Percentiles rank a stretch among this genome's conserved stretches.
These are phyloP conservation scores for Leishmania martiniquensis DNA, from an alignment of 208 protist species.

Conservation along the genomic window DNA sequence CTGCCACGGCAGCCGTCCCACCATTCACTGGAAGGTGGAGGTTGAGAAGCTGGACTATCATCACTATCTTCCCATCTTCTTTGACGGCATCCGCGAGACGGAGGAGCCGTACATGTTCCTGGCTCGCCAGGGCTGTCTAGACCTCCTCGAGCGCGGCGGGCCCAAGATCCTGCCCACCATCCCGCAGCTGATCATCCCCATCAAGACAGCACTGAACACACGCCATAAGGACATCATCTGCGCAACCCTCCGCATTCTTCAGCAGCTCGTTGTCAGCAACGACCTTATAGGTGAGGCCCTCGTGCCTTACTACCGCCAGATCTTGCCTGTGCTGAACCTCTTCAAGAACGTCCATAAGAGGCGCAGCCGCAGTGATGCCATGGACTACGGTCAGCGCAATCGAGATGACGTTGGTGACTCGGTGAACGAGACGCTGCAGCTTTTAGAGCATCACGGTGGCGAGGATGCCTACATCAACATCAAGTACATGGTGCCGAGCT, in stretches of 20 bases:
- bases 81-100: conserved; percentile 98
- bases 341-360: conserved; percentile 97
- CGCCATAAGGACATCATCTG: conserved; percentile 98
- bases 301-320: conserved; percentile 99
- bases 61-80: conserved; percentile 99
- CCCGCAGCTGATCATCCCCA: conserved; percentile 99
- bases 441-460: conserved; percentile 93
- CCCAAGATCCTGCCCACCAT: conserved; percentile 98
- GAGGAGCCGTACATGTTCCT: conserved; percentile 98
- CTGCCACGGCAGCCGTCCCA: conserved; percentile 86
- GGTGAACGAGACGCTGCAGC: conserved; percentile 97
- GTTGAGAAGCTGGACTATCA: conserved; percentile 99
- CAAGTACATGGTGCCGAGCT: conserved; percentile 96
- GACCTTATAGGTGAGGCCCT: conserved; percentile 98
- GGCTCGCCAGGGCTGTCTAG: conserved; percentile 94
- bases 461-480: conserved; percentile 96
- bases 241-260: conserved; percentile 96
- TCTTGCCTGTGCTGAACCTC: conserved; percentile 99
- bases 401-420: conserved; percentile 97
- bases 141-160: conserved; percentile 96
- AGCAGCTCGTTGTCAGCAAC: conserved; percentile 96
- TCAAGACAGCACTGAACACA: conserved; percentile 99
- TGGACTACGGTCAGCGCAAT: conserved; percentile 98
- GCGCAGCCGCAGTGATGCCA: conserved; percentile 90
- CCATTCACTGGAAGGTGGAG: conserved; percentile 98